Evolutionary conservation across 192 early-diverging fungal genomes (phyloP).

Genomic region (Endogone sp.): DNA sequence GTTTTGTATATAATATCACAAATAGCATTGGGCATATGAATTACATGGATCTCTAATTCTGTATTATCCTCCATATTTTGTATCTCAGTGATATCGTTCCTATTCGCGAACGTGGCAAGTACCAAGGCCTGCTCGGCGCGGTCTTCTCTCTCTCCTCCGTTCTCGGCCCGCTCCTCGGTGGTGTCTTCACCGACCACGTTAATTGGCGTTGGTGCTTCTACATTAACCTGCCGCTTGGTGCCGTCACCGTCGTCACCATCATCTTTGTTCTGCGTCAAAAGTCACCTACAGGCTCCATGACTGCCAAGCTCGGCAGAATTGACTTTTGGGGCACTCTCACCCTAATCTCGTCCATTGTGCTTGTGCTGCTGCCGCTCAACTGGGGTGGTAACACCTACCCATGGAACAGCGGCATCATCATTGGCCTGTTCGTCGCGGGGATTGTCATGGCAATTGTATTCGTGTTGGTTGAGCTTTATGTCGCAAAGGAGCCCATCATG

Average conservation of each 20-base stretch:
- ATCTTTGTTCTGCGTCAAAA: slow-evolving; percentile 59
- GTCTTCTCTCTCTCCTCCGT: slow-evolving; percentile 77
- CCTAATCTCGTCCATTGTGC: slow-evolving; percentile 43
- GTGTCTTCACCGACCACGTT: slow-evolving; percentile 67
- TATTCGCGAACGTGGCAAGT: slow-evolving; percentile 74
- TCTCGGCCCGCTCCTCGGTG: slow-evolving; percentile 82
- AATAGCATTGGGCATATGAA: too few species aligned
- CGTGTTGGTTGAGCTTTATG: slow-evolving; percentile 47
- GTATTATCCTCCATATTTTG: too few species aligned
- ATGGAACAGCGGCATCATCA: slow-evolving; percentile 54
- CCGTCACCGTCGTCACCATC: slow-evolving; percentile 60
- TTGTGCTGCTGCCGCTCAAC: slow-evolving; percentile 58
- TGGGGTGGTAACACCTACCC: slow-evolving; percentile 59
- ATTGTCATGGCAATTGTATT: slow-evolving; percentile 34
- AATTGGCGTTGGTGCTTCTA: slow-evolving; percentile 61
- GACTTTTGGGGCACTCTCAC: slow-evolving; percentile 60
- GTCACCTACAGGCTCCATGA: slow-evolving; percentile 6
- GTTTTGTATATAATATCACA: too few species aligned
- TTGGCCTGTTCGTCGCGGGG: slow-evolving; percentile 43
- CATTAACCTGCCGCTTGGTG: slow-evolving; percentile 31
- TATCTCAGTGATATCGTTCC: slow-evolving; percentile 83
- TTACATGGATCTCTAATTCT: too few species aligned
- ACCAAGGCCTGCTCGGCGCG: slow-evolving; percentile 70
- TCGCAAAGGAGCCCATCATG: slow-evolving; percentile 71
- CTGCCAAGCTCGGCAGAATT: slow-evolving; percentile 53